phyloP scores from a whole-genome alignment of 176 grass and related monocot species.

The Carex scoparia region DNA sequence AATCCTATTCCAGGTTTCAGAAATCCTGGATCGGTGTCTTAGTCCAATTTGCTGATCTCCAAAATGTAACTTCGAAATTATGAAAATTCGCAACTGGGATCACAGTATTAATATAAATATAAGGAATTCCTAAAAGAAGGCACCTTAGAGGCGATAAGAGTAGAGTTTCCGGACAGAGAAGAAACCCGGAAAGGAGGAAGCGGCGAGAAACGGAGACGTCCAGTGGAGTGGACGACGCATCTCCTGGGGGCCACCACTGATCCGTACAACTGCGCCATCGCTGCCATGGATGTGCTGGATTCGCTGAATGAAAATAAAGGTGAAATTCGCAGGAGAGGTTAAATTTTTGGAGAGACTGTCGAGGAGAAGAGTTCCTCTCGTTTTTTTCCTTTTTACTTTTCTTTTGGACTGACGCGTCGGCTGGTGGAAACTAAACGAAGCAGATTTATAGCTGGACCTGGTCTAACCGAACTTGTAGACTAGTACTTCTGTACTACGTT shows the following conservation, averaged over 20 bases:
- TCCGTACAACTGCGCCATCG: constrained; percentile 40
- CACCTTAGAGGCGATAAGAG: constrained; percentile 17
- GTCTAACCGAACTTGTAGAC: neutral
- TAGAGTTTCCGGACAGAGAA: constrained; percentile 10
- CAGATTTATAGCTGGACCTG: neutral
- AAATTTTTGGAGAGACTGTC: too few species aligned
- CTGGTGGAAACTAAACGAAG: neutral
- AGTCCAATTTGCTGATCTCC: neutral
- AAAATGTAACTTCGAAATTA: constrained; percentile 20
- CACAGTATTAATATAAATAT: neutral
- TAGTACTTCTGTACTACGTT: neutral
- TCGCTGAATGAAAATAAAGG: neutral
- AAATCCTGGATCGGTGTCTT: neutral
- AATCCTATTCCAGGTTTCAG: neutral
- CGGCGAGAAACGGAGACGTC: constrained; percentile 27
- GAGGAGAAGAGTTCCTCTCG: too few species aligned
- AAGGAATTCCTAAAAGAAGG: constrained; percentile 8
- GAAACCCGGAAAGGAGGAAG: constrained; percentile 28
- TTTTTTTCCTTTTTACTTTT: neutral
- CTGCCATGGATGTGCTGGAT: constrained; percentile 7
- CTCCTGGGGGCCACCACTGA: constrained; percentile 25
- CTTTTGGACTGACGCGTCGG: neutral
- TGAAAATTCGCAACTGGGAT: neutral
- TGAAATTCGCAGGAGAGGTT: neutral
- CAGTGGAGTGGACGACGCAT: constrained; percentile 18